Base-by-base conservation (phyloP, 805 yeast species). In the Candida stauntonica region DNA sequence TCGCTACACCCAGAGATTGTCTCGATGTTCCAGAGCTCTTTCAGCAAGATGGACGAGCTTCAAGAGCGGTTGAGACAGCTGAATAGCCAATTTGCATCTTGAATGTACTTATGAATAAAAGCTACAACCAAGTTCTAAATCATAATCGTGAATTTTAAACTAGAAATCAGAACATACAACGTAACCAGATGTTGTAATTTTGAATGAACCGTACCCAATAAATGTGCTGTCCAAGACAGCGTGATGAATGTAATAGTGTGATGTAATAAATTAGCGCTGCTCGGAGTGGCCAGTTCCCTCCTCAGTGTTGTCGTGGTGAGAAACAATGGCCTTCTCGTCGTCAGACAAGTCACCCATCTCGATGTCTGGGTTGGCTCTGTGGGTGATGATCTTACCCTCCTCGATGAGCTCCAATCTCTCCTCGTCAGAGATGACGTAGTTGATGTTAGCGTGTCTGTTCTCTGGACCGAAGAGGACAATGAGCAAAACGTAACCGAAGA, bases 401-500 rank as follows among this genome's bases (percentile, higher is more conserved):
- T 45, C 50, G 11, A 46, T 39, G 19, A 55, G 33, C 19, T 48
- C 55, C 19, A 37, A 21, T 27, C 36, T 46, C 39, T 54, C 59
- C 15, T 51, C 48, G 11, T 47, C 52, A 17, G 44, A 38, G 17
- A 55, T 41, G 8, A 33, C 39, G 30, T 39, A 50, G 42, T 50
- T 51, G 29, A 57, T 53, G 28, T 59, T 51, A n/a, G 55, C 60
- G 33, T 58, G 59, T 49, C 61, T 68, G 42, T 75, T 71, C 57
- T 79, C 86, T 7, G 85, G 85, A 13, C 86, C 86, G 34, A 79
- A 38, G 29, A 78, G 56, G 1, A 74, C 61, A 26, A 77, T 60
- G 2, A 77, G 7, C 11, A 78, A 52, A 34, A 77, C 65, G 46
- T 66, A 76, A 1, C 61, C 80, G 45, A 75, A 73, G 3, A 78